These are phyloP conservation scores for Phoma sp. DNA, from an alignment of 2,329 filamentous ascomycete species.

Conservation along the genomic window DNA sequence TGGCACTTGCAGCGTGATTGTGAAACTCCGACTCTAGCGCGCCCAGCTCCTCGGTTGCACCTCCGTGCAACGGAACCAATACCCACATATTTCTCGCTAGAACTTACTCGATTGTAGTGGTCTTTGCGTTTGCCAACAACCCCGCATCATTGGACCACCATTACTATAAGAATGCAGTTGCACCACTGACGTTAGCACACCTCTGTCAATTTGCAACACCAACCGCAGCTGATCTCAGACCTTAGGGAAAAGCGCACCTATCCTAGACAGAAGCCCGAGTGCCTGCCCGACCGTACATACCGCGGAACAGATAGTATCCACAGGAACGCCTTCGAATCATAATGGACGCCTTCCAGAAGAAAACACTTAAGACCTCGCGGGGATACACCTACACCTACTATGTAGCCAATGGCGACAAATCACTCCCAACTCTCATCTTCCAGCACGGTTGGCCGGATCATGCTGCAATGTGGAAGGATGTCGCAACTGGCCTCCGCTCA, in stretches of 20 bases:
- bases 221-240: neutral
- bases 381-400: conserved; percentile 43
- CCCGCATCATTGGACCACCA: conserved; percentile 1
- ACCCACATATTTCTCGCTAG: conserved; percentile 1
- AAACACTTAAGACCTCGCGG: conserved; percentile 35
- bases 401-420: conserved; percentile 24
- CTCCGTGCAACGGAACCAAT: neutral
- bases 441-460: conserved; percentile 62
- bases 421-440: conserved; percentile 36
- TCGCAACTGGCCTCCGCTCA: conserved; percentile 52
- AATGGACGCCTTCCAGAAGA: conserved; percentile 39
- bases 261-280: neutral
- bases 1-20: conserved; percentile 10
- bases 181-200: conserved; percentile 3
- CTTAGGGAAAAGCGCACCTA: neutral
- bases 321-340: neutral
- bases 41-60: neutral
- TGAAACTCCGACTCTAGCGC: conserved; percentile 1
- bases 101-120: neutral
- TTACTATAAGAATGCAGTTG: neutral
- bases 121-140: neutral
- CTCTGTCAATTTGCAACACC: neutral
- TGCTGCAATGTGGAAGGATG: conserved; percentile 54
- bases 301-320: neutral
- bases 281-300: neutral